Evolutionary conservation across 2,329 filamentous ascomycete genomes (phyloP).

Genomic region (Cryphonectria carpinicola): DNA sequence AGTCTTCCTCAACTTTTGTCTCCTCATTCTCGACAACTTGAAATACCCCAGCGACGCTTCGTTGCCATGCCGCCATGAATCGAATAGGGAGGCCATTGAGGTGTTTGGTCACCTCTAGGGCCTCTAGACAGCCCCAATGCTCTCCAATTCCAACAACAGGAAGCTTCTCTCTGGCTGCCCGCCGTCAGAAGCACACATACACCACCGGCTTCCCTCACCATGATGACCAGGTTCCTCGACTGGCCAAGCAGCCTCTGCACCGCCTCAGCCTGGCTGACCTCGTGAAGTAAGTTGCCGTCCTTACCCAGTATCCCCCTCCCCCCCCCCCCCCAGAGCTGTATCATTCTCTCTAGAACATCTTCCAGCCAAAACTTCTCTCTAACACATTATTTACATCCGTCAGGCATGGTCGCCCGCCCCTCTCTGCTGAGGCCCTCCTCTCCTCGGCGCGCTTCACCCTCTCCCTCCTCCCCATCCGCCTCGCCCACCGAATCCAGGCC

Average conservation of each 20-base stretch:
- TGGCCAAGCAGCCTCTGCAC: conserved; percentile 79
- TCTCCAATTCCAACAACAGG: conserved; percentile 7
- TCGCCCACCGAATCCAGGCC: conserved; percentile 92
- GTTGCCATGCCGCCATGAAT: conserved; percentile 52
- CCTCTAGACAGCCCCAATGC: conserved; percentile 18
- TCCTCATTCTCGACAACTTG: conserved; percentile 1
- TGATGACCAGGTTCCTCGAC: conserved; percentile 76
- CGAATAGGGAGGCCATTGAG: conserved; percentile 44
- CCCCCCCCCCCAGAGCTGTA: neutral
- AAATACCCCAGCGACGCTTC: neutral
- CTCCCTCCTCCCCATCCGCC: conserved; percentile 84
- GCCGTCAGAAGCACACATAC: conserved; percentile 15
- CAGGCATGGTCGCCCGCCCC: conserved; percentile 78
- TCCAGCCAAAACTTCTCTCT: too few species aligned
- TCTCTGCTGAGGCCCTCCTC: conserved; percentile 79
- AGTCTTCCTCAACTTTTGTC: neutral
- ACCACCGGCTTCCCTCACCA: conserved; percentile 50
- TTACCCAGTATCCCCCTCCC: neutral
- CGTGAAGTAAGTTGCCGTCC: conserved; percentile 67
- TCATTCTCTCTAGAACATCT: neutral
- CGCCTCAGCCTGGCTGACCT: conserved; percentile 85
- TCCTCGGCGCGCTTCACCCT: conserved; percentile 95
- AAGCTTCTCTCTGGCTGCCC: conserved; percentile 22
- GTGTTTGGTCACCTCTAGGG: conserved; percentile 36
- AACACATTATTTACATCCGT: neutral